These are phyloP conservation scores for Vicia faba DNA, from an alignment of 306 rosid species.

Conservation along the genomic window DNA sequence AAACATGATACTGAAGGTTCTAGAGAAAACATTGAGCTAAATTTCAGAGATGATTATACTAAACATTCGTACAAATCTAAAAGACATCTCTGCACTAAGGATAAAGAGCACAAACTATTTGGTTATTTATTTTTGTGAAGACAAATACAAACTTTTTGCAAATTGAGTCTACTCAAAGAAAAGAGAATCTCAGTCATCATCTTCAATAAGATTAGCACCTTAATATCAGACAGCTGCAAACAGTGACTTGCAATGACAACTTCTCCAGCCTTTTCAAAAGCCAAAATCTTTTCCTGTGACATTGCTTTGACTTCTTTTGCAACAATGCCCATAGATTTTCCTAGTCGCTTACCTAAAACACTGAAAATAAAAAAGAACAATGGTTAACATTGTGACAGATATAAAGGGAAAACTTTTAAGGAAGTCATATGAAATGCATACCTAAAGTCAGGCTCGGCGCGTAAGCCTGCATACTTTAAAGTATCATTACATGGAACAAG, in stretches of 20 bases:
- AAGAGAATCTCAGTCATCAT: constrained; percentile 7
- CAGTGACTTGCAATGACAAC: constrained; percentile 70
- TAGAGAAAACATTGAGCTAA: background rate
- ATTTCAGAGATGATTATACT: constrained; percentile 9
- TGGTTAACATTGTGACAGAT: constrained; percentile 22
- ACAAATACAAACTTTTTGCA: constrained; percentile 1
- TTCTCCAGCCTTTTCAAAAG: constrained; percentile 84
- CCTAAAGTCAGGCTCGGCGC: constrained; percentile 97
- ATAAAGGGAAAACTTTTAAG: constrained; percentile 8
- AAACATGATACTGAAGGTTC: constrained; percentile 1
- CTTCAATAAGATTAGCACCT: constrained; percentile 55
- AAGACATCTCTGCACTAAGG: background rate
- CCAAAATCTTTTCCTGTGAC: constrained; percentile 86
- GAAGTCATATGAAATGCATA: constrained; percentile 39
- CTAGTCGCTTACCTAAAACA: constrained; percentile 83
- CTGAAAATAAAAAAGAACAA: constrained; percentile 43
- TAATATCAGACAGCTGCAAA: constrained; percentile 77
- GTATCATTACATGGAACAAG: constrained; percentile 88
- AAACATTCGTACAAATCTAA: background rate
- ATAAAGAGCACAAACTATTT: constrained; percentile 17
- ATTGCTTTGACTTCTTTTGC: constrained; percentile 82
- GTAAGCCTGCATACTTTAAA: constrained; percentile 77
- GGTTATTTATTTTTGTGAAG: constrained; percentile 5
- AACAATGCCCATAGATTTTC: constrained; percentile 83
- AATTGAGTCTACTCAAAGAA: constrained; percentile 15